phyloP scores from a whole-genome alignment of 768 basidiomycete species.

The Suillus alpinus region DNA sequence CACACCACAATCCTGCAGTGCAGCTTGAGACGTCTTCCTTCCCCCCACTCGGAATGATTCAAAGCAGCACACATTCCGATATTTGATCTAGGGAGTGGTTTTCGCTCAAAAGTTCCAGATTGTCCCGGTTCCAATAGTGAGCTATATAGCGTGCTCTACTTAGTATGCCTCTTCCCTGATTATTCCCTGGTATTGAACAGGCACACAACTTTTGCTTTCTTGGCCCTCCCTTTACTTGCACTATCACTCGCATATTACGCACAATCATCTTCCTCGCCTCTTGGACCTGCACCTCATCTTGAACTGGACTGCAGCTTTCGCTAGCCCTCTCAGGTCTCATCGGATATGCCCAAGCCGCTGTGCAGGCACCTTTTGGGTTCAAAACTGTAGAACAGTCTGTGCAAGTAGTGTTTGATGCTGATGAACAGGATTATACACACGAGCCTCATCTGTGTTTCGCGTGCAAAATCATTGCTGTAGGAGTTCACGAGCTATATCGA shows the following conservation, averaged over 20 bases:
- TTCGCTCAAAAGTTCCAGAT: neutral
- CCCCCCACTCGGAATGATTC: neutral
- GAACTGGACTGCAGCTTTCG: slow-evolving; percentile 20
- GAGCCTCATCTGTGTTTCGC: slow-evolving; percentile 31
- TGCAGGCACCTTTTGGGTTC: slow-evolving; percentile 19
- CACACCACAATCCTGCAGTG: neutral
- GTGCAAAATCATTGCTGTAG: slow-evolving; percentile 77
- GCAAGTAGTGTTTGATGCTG: slow-evolving; percentile 6
- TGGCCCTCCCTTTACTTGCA: slow-evolving; percentile 23
- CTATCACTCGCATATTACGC: slow-evolving; percentile 29
- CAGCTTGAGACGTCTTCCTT: neutral
- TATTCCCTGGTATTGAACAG: neutral
- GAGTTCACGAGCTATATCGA: too few species aligned
- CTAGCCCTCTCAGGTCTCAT: slow-evolving; percentile 24
- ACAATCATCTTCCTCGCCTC: slow-evolving; percentile 29
- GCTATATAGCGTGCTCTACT: neutral
- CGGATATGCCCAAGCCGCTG: slow-evolving; percentile 21
- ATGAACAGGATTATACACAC: neutral
- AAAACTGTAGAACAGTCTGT: slow-evolving; percentile 9
- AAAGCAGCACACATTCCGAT: neutral
- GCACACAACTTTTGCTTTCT: slow-evolving; percentile 12
- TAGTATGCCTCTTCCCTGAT: neutral
- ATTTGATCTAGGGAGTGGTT: neutral
- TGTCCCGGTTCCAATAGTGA: neutral
- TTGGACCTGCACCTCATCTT: slow-evolving; percentile 31